phyloP scores from a whole-genome alignment of 352 stramenopile genomes.

The Thalassiosira hispida region DNA sequence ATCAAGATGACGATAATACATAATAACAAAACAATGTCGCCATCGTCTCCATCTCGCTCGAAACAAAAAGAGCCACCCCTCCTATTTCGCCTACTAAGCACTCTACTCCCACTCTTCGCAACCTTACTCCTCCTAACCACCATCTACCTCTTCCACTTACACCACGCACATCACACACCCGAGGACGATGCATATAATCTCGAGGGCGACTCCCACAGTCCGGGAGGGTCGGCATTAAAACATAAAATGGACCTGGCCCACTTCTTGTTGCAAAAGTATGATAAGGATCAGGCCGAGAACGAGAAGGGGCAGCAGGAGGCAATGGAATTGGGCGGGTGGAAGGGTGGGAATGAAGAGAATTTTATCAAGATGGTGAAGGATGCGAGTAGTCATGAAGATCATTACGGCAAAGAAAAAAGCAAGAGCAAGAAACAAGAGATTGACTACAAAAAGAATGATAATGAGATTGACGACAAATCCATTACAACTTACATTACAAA shows the following conservation, averaged over 20 bases:
- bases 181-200: slow-evolving; percentile 37
- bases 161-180: slow-evolving; percentile 27
- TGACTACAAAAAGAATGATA: background rate
- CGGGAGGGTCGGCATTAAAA: slow-evolving; percentile 22
- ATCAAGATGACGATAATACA: too few species aligned
- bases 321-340: slow-evolving; percentile 21
- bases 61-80: slow-evolving; percentile 5
- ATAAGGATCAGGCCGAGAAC: slow-evolving; percentile 6
- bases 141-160: slow-evolving; percentile 40
- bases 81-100: slow-evolving; percentile 22
- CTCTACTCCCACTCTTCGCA: slow-evolving; percentile 25
- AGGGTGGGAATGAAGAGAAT: slow-evolving; percentile 38
- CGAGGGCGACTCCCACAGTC: slow-evolving; percentile 25
- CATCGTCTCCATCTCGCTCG: background rate
- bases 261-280: slow-evolving; percentile 40
- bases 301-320: slow-evolving; percentile 29
- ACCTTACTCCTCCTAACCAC: slow-evolving; percentile 36
- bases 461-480: background rate
- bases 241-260: slow-evolving; percentile 52
- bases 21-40: too few species aligned
- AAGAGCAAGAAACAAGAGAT: background rate
- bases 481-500: background rate
- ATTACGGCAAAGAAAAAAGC: too few species aligned
- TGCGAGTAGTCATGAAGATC: slow-evolving; percentile 9
- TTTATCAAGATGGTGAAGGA: slow-evolving; percentile 45